These are phyloP conservation scores for Pyropia haitanensis DNA, from an alignment of 23 red algal species.

Conservation along the genomic window DNA sequence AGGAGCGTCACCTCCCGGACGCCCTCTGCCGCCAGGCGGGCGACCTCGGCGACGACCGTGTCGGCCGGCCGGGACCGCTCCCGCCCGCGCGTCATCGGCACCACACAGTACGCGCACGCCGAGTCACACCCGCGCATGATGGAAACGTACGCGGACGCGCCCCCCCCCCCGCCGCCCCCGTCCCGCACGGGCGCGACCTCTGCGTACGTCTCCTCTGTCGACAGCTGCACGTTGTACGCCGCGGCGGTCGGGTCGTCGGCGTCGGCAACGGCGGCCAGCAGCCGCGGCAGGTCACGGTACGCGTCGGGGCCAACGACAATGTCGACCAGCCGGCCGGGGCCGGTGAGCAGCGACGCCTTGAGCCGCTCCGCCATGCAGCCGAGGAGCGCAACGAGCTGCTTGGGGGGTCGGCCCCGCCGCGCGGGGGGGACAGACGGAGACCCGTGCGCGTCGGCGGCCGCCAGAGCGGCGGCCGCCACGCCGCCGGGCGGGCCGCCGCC, in stretches of 20 bases:
- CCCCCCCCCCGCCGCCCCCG: background rate
- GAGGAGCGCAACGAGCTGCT: slow-evolving; percentile 10
- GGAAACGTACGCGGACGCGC: slow-evolving; percentile 29
- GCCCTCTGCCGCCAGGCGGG: slow-evolving; percentile 24
- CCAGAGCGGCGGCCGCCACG: too few species aligned
- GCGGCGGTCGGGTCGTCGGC: background rate
- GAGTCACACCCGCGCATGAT: slow-evolving; percentile 48
- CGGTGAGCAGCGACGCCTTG: slow-evolving; percentile 28
- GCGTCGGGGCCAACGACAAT: slow-evolving; percentile 56
- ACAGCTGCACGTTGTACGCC: slow-evolving; percentile 39
- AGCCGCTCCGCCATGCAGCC: slow-evolving; percentile 75
- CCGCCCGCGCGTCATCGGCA: slow-evolving; percentile 34
- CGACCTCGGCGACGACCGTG: slow-evolving; percentile 16
- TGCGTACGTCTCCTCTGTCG: slow-evolving; percentile 61
- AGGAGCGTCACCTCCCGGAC: slow-evolving; percentile 55
- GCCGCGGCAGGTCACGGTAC: slow-evolving; percentile 53
- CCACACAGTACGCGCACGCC: slow-evolving; percentile 53
- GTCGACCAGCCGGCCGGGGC: slow-evolving; percentile 20
- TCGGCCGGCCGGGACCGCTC: slow-evolving; percentile 29
- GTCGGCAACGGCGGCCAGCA: slow-evolving; percentile 12
- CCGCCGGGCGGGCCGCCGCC: too few species aligned
- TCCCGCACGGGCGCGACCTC: slow-evolving; percentile 22
- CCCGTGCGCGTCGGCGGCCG: too few species aligned
- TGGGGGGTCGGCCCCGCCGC: too few species aligned
- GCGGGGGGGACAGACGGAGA: too few species aligned